Percentiles rank a stretch among this genome's conserved stretches.
Conservation (phyloP, 306 rosid species). For the Quillaja saponaria region DNA sequence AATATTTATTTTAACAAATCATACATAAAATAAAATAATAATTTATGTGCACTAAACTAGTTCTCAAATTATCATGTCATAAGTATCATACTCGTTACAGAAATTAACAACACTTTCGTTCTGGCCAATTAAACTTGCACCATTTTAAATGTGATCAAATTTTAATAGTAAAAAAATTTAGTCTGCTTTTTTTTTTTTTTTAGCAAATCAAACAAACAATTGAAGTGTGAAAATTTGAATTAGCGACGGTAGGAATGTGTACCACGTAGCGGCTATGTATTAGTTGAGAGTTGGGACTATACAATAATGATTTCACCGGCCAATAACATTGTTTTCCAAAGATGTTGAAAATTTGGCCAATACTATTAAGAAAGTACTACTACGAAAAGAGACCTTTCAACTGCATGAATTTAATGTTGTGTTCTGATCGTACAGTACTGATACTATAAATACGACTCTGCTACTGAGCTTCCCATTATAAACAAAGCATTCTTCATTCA, state of each 20-base stretch:
- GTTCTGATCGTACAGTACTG: not conserved
- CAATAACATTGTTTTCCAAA: conserved; percentile 24
- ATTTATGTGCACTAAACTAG: too few species aligned
- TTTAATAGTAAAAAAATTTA: too few species aligned
- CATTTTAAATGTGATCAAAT: too few species aligned
- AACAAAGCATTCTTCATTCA: conserved; percentile 10
- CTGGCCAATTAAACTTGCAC: too few species aligned
- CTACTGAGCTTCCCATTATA: conserved; percentile 15
- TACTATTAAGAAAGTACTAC: conserved; percentile 21
- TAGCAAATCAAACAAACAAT: too few species aligned
- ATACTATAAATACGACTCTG: conserved; percentile 46
- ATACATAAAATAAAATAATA: too few species aligned
- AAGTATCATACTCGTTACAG: too few species aligned
- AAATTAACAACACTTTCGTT: too few species aligned
- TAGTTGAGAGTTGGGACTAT: conserved; percentile 47
- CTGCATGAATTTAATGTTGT: conserved; percentile 46
- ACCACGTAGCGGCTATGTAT: conserved; percentile 16
- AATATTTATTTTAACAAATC: too few species aligned
- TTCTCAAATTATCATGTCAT: too few species aligned
- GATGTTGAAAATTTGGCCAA: conserved; percentile 44
- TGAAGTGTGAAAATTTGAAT: too few species aligned
- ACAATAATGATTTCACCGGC: conserved; percentile 47
- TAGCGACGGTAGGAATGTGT: not conserved
- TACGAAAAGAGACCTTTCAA: conserved; percentile 21
- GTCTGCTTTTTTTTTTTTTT: too few species aligned